Base-by-base conservation (phyloP, 768 basidiomycete species). In the Serendipita sp. region DNA sequence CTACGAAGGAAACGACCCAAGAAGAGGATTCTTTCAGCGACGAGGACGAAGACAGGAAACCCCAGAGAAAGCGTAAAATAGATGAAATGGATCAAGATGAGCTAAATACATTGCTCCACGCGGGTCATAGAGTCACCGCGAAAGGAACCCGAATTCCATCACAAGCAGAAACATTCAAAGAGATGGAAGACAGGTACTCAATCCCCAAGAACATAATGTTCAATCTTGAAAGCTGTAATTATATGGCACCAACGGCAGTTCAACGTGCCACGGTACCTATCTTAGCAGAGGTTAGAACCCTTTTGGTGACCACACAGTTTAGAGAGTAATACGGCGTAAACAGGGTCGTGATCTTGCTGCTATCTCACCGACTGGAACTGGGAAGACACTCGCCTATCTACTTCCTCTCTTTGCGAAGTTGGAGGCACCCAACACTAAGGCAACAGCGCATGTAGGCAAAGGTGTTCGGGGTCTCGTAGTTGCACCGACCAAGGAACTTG, bases 331-430 rank as follows among this genome's bases (percentile, higher is more conserved):
- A 24, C 24, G 24, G 24, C 53, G 62, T 3, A 45, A 28, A 34
- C 66, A 90, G 90, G 78, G 77, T 67, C 84, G 89, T 65, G 95
- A 99, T 74, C 78, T 96, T 28, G 86, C 89, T 63, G 95, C 94
- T 34, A 88, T 98, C 18, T 96, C 96, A 0, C 96, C 96, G 0
- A 99, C 96, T 3, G 96, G 96, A 60, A 94, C 91, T 8, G 96
- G 96, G 66, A 99, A 99, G 77, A 99, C 96, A 0, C 78, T 97
- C 3, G 83, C 93, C 0, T 99, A 97, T 74, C 78, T 96, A 13
- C 75, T 96, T 15, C 94, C 96, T 0, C 78, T 92, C 28, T 80
- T 98, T 66, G 76, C 83, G 10, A 73, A 77, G 16, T 75, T 92
- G 3, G 75, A 75, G 13, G 73, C 78, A 2, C 89, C 89, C 3